These are phyloP conservation scores for Takakia lepidozioides DNA, from an alignment of 225 moss, liverwort and hornwort genomes.

Conservation along the genomic window DNA sequence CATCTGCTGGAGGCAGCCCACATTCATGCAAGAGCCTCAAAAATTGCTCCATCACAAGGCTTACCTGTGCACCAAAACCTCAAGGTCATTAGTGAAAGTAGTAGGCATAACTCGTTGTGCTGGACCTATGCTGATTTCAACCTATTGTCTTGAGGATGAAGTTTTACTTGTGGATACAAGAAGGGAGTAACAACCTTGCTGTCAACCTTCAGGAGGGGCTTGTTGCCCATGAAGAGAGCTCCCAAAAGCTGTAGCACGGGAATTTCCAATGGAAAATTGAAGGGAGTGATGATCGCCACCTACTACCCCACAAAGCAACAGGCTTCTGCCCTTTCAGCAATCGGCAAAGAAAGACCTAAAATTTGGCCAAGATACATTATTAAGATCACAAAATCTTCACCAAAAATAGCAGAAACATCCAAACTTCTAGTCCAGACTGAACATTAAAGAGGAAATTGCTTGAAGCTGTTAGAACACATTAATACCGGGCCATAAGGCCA, in stretches of 20 bases:
- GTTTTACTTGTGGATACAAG: not conserved
- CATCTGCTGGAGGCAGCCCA: slow-evolving; percentile 73
- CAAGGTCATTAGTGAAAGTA: too few relatives aligned
- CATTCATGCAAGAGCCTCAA: slow-evolving; percentile 83
- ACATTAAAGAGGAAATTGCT: too few relatives aligned
- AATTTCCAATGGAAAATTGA: slow-evolving; percentile 97
- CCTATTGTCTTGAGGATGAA: too few relatives aligned
- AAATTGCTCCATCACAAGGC: slow-evolving; percentile 98
- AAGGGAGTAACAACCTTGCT: slow-evolving; percentile 62
- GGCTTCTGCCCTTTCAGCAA: too few relatives aligned
- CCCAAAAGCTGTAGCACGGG: slow-evolving; percentile 91
- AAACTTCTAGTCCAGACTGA: too few relatives aligned
- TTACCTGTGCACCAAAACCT: slow-evolving; percentile 60
- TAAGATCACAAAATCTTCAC: too few relatives aligned
- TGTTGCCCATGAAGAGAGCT: slow-evolving; percentile 98
- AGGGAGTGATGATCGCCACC: slow-evolving; percentile 97
- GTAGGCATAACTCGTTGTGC: too few relatives aligned
- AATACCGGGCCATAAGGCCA: slow-evolving; percentile 98
- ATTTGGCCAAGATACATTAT: too few relatives aligned
- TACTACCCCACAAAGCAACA: slow-evolving; percentile 22
- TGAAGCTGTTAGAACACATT: too few relatives aligned
- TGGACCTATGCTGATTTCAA: too few relatives aligned
- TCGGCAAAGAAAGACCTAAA: too few relatives aligned
- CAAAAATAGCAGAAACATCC: too few relatives aligned
- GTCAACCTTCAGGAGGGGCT: slow-evolving; percentile 91